Percentiles rank a stretch among this genome's conserved stretches.
Conservation (phyloP, 331 rosid species). For the Stylosanthes scabra region DNA sequence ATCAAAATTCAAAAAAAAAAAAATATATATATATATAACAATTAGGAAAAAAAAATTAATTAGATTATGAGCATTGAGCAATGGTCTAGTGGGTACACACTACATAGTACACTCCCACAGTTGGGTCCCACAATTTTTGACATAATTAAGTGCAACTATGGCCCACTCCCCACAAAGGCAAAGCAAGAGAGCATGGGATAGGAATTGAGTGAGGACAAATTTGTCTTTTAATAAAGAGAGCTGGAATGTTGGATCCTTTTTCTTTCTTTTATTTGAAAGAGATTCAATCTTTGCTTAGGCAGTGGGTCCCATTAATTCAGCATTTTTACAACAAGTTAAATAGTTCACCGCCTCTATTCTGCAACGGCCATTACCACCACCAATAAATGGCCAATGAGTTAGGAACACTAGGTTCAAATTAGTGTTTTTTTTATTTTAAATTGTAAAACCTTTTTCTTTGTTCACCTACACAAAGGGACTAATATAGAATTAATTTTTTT, state of each 20-base stretch:
- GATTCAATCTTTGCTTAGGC: constrained; percentile 35
- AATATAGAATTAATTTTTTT: too few relatives aligned
- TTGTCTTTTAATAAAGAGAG: constrained; percentile 26
- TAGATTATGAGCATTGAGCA: too few relatives aligned
- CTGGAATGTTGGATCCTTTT: neutral
- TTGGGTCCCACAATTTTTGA: constrained; percentile 33
- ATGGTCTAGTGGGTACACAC: too few relatives aligned
- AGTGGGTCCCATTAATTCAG: constrained; percentile 50
- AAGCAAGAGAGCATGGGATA: neutral
- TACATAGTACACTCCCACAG: neutral
- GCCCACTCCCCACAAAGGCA: neutral
- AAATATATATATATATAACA: too few relatives aligned
- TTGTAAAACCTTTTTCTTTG: too few relatives aligned
- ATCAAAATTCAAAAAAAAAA: constrained; percentile 37
- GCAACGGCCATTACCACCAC: constrained; percentile 41
- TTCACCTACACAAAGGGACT: too few relatives aligned
- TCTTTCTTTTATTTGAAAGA: neutral
- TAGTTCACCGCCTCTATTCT: neutral
- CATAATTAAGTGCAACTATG: neutral
- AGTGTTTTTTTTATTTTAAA: too few relatives aligned
- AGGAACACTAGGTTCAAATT: neutral
- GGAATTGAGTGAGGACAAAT: constrained; percentile 12
- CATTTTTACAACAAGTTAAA: constrained; percentile 24
- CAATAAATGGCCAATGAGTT: constrained; percentile 39
- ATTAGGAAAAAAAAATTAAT: neutral